Conservation (phyloP, 805 yeast genomes). For the Yamadazyma olivae region DNA sequence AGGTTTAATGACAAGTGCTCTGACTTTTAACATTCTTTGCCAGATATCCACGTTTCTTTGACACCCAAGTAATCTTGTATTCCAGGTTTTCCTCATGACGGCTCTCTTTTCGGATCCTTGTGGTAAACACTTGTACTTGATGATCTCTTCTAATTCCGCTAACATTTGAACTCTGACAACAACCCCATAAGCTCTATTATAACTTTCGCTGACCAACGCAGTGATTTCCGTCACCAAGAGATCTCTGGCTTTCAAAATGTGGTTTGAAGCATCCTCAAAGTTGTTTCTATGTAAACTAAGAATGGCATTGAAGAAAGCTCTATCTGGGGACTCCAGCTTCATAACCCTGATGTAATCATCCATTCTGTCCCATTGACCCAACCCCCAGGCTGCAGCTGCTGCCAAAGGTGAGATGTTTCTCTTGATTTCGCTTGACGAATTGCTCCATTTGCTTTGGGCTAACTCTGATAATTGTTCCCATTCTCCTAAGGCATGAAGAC, state of each 20-base stretch:
- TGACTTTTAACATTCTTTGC: constrained; percentile 91
- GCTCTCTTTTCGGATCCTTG: constrained; percentile 77
- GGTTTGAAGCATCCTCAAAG: constrained; percentile 74
- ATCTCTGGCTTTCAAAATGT: constrained; percentile 83
- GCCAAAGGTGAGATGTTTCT: constrained; percentile 93
- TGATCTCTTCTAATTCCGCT: constrained; percentile 94
- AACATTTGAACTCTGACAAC: constrained; percentile 97
- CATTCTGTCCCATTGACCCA: constrained; percentile 96
- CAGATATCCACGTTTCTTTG: constrained; percentile 98
- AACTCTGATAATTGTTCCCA: constrained; percentile 91
- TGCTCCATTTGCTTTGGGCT: constrained; percentile 83
- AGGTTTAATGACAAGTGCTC: constrained; percentile 91
- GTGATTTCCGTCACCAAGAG: constrained; percentile 88
- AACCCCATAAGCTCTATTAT: constrained; percentile 94
- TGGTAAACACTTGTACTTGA: constrained; percentile 80
- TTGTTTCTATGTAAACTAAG: constrained; percentile 80
- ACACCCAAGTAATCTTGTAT: constrained; percentile 85
- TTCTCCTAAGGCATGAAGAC: constrained; percentile 97
- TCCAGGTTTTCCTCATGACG: constrained; percentile 89
- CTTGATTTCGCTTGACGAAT: constrained; percentile 66
- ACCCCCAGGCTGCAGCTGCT: constrained; percentile 99
- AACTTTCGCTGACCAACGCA: constrained; percentile 92
- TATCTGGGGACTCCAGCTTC: constrained; percentile 90
- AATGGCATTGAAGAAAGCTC: constrained; percentile 92
- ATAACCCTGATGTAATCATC: constrained; percentile 85